Conservation (phyloP, 176 grass and related monocot genomes). For the Musa itinerans region DNA sequence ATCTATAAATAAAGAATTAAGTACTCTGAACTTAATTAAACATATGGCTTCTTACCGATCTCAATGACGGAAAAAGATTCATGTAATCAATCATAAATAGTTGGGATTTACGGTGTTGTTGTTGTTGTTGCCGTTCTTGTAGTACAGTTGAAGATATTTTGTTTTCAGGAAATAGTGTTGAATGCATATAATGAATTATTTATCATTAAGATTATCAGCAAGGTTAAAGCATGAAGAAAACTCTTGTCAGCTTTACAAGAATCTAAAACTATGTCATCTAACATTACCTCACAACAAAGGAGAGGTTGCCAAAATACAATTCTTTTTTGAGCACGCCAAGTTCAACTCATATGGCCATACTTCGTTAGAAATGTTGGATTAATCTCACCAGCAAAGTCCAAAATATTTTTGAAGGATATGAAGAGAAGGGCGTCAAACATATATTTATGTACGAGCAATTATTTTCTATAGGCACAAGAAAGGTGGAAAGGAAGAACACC, state of each 20-base stretch:
- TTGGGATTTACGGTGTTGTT: too few species aligned
- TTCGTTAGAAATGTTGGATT: not conserved
- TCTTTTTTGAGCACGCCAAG: not conserved
- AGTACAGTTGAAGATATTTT: too few species aligned
- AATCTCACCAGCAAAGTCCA: not conserved
- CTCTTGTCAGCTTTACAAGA: not conserved
- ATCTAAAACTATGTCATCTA: not conserved
- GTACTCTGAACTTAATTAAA: too few species aligned
- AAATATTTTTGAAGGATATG: not conserved
- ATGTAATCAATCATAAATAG: too few species aligned
- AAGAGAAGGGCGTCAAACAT: not conserved
- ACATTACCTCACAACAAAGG: not conserved
- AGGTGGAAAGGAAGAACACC: slow-evolving; percentile 4
- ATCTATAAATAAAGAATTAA: too few species aligned
- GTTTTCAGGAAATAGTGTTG: too few species aligned
- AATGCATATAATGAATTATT: too few species aligned
- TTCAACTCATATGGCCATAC: not conserved
- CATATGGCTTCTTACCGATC: too few species aligned
- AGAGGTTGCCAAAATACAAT: not conserved
- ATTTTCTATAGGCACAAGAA: not conserved
- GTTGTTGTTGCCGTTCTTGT: too few species aligned
- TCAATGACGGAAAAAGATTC: too few species aligned
- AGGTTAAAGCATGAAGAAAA: not conserved
- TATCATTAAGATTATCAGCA: not conserved
- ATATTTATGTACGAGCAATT: not conserved